These are phyloP conservation scores for Microthlaspi erraticum DNA, from an alignment of 345 rosid genomes.

Conservation along the genomic window DNA sequence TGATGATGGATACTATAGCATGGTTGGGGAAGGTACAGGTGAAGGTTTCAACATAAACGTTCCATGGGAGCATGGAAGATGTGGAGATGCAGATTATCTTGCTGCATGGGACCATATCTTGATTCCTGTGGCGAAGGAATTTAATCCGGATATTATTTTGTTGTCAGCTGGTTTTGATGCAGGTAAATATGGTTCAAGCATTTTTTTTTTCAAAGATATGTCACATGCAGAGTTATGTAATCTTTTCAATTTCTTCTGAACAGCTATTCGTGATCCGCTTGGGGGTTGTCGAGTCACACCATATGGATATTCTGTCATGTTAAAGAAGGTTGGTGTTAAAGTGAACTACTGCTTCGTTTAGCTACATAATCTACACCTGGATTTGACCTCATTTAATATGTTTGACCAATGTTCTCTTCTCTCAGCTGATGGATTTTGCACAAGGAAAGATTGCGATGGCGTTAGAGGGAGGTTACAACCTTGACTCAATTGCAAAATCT, in stretches of 20 bases:
- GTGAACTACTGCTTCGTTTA: slow-evolving; percentile 9
- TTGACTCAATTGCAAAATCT: slow-evolving; percentile 79
- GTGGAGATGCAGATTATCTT: slow-evolving; percentile 92
- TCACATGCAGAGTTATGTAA: slow-evolving; percentile 5
- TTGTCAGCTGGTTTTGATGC: slow-evolving; percentile 97
- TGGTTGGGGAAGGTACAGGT: slow-evolving; percentile 91
- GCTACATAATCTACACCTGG: neutral
- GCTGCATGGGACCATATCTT: slow-evolving; percentile 93
- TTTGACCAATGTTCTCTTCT: slow-evolving; percentile 35
- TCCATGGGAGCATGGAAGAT: slow-evolving; percentile 87
- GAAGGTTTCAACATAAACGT: slow-evolving; percentile 92
- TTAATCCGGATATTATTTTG: slow-evolving; percentile 75
- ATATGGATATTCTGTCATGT: slow-evolving; percentile 76
- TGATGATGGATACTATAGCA: slow-evolving; percentile 78
- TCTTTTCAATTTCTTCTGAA: slow-evolving; percentile 26
- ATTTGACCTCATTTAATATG: slow-evolving; percentile 6
- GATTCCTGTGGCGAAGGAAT: slow-evolving; percentile 82
- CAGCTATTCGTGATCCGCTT: slow-evolving; percentile 88
- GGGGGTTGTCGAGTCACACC: slow-evolving; percentile 91
- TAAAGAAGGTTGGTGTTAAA: slow-evolving; percentile 62
- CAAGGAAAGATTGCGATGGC: slow-evolving; percentile 84
- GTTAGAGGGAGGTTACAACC: slow-evolving; percentile 96
- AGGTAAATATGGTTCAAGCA: slow-evolving; percentile 50
- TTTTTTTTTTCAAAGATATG: neutral
- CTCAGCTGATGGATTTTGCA: slow-evolving; percentile 86